phyloP scores from a whole-genome alignment of 176 grass and related monocot species.

The Musa beccarii region DNA sequence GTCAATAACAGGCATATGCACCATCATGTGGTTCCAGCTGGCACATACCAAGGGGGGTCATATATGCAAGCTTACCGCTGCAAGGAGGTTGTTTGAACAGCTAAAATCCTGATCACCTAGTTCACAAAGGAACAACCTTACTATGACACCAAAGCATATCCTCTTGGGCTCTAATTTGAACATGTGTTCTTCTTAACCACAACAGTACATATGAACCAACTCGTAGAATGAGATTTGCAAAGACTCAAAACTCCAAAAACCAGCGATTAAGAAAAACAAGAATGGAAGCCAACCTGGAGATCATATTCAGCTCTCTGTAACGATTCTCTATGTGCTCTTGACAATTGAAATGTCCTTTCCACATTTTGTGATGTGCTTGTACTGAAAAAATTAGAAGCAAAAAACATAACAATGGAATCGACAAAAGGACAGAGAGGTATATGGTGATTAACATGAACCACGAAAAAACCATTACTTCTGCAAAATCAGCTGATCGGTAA shows the following conservation, averaged over 20 bases:
- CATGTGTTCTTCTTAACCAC: not conserved
- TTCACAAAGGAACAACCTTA: too few species aligned
- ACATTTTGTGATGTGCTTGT: constrained; percentile 38
- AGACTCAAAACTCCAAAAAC: not conserved
- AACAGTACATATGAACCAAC: not conserved
- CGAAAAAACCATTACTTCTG: too few species aligned
- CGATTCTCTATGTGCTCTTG: constrained; percentile 52
- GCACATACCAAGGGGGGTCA: too few species aligned
- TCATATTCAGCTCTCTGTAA: constrained; percentile 46
- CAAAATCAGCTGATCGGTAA: too few species aligned
- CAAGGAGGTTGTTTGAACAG: too few species aligned
- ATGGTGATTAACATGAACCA: not conserved
- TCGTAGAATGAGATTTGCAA: too few species aligned
- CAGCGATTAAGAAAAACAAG: not conserved
- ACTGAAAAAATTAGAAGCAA: constrained; percentile 39
- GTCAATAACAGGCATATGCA: too few species aligned
- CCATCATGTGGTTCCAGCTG: too few species aligned
- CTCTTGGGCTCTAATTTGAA: too few species aligned
- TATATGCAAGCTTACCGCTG: too few species aligned
- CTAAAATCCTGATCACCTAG: too few species aligned
- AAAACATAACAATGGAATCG: not conserved
- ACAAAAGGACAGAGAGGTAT: not conserved
- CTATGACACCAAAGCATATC: too few species aligned
- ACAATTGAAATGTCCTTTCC: constrained; percentile 51
- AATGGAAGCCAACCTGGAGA: constrained; percentile 51